phyloP scores from a whole-genome alignment of 2,329 filamentous ascomycete species.

The Cladosporium phlei region DNA sequence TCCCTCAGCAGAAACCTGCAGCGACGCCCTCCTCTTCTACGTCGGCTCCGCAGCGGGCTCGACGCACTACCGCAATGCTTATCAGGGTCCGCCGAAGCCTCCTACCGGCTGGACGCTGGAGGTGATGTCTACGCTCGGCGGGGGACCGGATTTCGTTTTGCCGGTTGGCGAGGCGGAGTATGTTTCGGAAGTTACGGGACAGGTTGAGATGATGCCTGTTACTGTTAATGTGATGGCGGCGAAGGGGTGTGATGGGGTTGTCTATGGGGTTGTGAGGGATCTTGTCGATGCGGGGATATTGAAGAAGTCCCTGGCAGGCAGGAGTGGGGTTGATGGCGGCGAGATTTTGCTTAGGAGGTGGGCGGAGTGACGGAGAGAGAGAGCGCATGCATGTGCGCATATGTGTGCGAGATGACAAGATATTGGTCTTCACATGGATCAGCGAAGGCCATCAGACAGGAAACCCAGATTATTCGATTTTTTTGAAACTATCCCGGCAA shows the following conservation, averaged over 20 bases:
- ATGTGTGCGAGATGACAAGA: no score
- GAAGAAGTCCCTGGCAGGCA: constrained; percentile 42
- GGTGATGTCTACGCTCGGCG: constrained; percentile 46
- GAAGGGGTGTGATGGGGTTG: constrained; percentile 57
- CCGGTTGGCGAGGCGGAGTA: constrained; percentile 43
- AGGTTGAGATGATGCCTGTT: constrained; percentile 53
- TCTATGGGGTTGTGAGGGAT: constrained; percentile 51
- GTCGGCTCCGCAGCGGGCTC: constrained; percentile 37
- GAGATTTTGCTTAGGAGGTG: constrained; percentile 34
- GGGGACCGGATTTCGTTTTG: constrained; percentile 45
- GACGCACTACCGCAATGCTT: constrained; percentile 44
- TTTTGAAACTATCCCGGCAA: no score
- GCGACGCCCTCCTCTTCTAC: constrained; percentile 48
- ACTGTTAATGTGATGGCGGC: constrained; percentile 55
- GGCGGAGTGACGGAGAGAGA: no score
- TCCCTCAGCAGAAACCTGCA: constrained; percentile 42
- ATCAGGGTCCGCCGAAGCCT: constrained; percentile 42
- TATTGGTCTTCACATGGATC: no score
- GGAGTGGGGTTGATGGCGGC: constrained; percentile 37
- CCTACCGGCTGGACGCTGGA: constrained; percentile 47
- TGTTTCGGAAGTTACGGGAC: constrained; percentile 44
- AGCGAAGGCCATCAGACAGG: no score
- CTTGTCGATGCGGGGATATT: constrained; percentile 48
- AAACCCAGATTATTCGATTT: no score
- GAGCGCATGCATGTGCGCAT: no score